These are phyloP conservation scores for Cystobasidiopsis lactophilus DNA, from an alignment of 768 basidiomycete species.

Conservation along the genomic window DNA sequence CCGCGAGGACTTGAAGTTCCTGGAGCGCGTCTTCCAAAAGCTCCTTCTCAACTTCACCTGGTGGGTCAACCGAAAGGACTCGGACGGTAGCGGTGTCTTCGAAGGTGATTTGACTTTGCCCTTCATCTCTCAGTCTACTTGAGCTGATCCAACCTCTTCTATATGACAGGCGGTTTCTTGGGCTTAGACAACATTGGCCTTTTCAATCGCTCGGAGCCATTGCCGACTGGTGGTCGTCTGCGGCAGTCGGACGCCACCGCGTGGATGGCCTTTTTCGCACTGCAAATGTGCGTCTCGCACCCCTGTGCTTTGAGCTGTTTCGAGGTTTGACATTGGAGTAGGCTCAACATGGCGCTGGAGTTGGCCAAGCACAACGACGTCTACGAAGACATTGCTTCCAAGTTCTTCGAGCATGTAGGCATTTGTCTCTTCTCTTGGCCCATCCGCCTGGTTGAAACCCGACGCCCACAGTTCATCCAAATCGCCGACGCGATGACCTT, in stretches of 20 bases:
- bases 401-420: slow-evolving; percentile 81
- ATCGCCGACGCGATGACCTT: slow-evolving; percentile 98
- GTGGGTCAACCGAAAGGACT: slow-evolving; percentile 68
- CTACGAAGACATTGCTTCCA: slow-evolving; percentile 97
- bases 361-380: slow-evolving; percentile 91
- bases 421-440: too few species aligned
- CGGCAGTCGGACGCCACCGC: slow-evolving; percentile 97
- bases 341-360: slow-evolving; percentile 92
- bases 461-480: slow-evolving; percentile 90
- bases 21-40: slow-evolving; percentile 97
- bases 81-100: slow-evolving; percentile 84
- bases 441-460: slow-evolving; percentile 37
- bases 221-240: slow-evolving; percentile 79
- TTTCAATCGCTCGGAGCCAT: slow-evolving; percentile 90
- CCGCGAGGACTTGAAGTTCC: slow-evolving; percentile 66
- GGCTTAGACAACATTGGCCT: slow-evolving; percentile 94
- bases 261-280: slow-evolving; percentile 98
- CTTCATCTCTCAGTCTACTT: too few species aligned
- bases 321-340: slow-evolving; percentile 20
- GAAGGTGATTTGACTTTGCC: too few species aligned
- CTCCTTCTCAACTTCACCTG: slow-evolving; percentile 90
- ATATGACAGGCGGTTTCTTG: slow-evolving; percentile 91
- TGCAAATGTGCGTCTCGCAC: slow-evolving; percentile 53
- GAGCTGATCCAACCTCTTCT: too few species aligned
- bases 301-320: neutral